Conservation (phyloP, 2,329 filamentous ascomycete genomes). For the Cordyceps fumosorosea region DNA sequence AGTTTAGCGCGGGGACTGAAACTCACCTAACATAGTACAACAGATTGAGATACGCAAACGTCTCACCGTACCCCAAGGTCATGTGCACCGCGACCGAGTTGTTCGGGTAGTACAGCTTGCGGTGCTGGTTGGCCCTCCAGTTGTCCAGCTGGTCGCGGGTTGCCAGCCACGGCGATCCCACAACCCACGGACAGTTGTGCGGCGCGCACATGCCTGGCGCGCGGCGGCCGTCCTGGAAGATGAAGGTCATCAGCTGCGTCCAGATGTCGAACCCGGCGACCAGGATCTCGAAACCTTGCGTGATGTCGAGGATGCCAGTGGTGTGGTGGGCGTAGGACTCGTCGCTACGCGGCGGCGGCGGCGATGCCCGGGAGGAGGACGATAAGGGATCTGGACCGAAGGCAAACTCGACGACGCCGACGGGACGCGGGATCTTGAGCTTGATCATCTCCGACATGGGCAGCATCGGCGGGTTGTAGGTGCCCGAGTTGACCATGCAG, state of each 20-base stretch:
- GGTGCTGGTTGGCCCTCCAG: conserved; percentile 31
- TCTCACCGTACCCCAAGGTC: conserved; percentile 33
- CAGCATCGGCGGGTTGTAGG: conserved; percentile 31
- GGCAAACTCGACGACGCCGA: conserved; percentile 31
- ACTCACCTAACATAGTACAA: conserved; percentile 36
- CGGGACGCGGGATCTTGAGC: conserved; percentile 25
- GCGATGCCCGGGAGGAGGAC: conserved; percentile 15
- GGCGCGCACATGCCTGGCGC: conserved; percentile 32
- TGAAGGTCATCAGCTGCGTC: conserved; percentile 33
- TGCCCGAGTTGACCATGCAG: conserved; percentile 36
- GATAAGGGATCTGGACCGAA: conserved; percentile 26
- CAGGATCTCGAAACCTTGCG: conserved; percentile 29
- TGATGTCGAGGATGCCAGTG: conserved; percentile 20
- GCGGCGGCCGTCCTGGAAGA: conserved; percentile 36
- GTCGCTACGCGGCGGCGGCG: conserved; percentile 10
- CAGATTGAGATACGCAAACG: conserved; percentile 36
- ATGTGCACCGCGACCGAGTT: conserved; percentile 32
- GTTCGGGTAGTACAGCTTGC: conserved; percentile 29
- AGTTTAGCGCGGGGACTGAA: not conserved
- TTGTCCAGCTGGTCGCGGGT: conserved; percentile 24
- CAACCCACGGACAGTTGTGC: conserved; percentile 34
- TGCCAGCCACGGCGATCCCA: conserved; percentile 28
- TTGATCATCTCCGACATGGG: conserved; percentile 29
- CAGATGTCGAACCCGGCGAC: conserved; percentile 39
- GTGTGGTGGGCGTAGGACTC: conserved; percentile 3